Base-by-base conservation (phyloP, 345 rosid species). In the Punica granatum region DNA sequence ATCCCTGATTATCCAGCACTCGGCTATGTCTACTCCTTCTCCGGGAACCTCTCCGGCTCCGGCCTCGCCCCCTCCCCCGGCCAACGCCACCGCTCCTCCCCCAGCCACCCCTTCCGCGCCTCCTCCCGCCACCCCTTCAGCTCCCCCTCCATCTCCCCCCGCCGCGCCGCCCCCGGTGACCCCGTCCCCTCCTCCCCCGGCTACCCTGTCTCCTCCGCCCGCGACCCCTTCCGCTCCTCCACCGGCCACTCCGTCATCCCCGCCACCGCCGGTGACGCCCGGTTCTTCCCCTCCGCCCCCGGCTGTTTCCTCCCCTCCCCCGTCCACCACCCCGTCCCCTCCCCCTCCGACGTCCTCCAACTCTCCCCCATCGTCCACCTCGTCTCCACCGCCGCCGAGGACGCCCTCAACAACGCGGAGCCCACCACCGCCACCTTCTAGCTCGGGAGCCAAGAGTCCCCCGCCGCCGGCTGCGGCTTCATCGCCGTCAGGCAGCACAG, bases 1-100 rank as follows among this genome's bases (percentile, higher is more conserved):
- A 56, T 56, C 33, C 3, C 33, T 56, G 61, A 26, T 53, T 53
- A 10, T 46, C 51, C 8, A 4, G 71, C 79, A 83, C 13, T 67
- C 84, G 10, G 67, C 82, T 6, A 75, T 88, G 63, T 76, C 82
- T 18, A 64, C 79, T 33, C 65, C 81, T 1, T 28, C 79, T 1
- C 78, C 81, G 3, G 62, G 75, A 0, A 73, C 80, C 37, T 80
- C 81, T 3, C 68, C 75, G 1, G 35, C 75, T 23, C 70, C 58
- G n/a, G 7, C 58, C 58, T 7, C 58, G 5, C 7, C 58, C 13
- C 76, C 80, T 0, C 73, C 84, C 14, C 49, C 74, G 1, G 16
- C 77, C 19, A n/a, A 70, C 18, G 15, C 81, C 1, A 33, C 73
- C 0, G 37, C 79, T 68, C 4, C 72, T 48, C 5, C 59, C 68